Evolutionary conservation across 805 yeast genomes (phyloP).

Genomic region (Yamadazyma tumulicola): DNA sequence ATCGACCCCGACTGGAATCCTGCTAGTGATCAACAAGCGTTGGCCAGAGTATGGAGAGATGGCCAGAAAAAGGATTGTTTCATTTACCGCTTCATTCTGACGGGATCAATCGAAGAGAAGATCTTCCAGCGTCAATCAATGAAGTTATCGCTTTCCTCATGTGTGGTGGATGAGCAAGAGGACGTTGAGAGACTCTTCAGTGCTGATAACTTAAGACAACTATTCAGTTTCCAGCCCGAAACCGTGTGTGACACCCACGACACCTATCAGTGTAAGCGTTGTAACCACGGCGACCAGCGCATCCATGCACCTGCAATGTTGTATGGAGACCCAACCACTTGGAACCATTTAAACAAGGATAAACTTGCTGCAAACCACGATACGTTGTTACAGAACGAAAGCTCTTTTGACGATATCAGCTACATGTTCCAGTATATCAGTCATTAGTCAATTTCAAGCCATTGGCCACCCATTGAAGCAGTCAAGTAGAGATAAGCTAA

Average conservation of each 20-base stretch:
- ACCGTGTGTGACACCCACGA: conserved; percentile 90
- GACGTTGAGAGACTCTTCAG: conserved; percentile 92
- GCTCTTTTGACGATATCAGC: conserved; percentile 62
- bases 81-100: conserved; percentile 87
- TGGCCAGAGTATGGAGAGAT: conserved; percentile 98
- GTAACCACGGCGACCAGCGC: conserved; percentile 53
- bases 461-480: no score
- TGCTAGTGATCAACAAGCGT: conserved; percentile 95
- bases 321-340: conserved; percentile 95
- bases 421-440: conserved; percentile 93
- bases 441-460: no score
- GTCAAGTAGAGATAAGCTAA: no score
- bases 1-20: conserved; percentile 98
- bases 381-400: conserved; percentile 70
- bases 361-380: conserved; percentile 70
- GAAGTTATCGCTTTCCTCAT: conserved; percentile 87
- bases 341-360: conserved; percentile 83
- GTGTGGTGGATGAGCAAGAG: conserved; percentile 95
- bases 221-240: conserved; percentile 65
- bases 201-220: conserved; percentile 69
- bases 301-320: conserved; percentile 78
- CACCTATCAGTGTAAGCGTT: conserved; percentile 83
- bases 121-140: conserved; percentile 94
- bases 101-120: conserved; percentile 95
- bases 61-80: conserved; percentile 97